Base-by-base conservation (phyloP, 345 rosid genomes). In the Nasturtium officinale region DNA sequence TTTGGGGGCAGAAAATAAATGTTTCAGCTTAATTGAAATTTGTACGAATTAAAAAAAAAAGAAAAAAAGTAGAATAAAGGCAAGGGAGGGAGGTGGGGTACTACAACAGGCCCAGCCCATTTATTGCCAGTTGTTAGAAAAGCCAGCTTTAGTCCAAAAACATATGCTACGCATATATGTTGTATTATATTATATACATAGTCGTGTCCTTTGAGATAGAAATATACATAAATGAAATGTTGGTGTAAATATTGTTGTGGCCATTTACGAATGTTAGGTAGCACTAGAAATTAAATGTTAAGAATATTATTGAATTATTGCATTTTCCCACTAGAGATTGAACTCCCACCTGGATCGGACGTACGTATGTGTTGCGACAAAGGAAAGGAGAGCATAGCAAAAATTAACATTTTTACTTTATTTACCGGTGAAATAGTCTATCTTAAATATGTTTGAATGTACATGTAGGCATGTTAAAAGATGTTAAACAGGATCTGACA, bases 81-180 rank as follows among this genome's bases (percentile, higher is more conserved):
- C n/a, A 21, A 29, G 30, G 16, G 47, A 32, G 25, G 25, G 25
- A 1, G 25, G 54, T 45, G 46, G 61, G 46, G n/a, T 54, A n/a
- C 58, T 69, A 45, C 30, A 20, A 35, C 6, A 67, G 74, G 75
- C 75, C 74, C 71, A 53, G 59, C 75, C 79, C 75, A 76, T 61
- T 76, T 76, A 76, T 60, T 66, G 46, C 45, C 17, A 26, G 61
- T 67, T 17, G 67, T 54, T 63, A 43, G 40, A 57, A 37, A 23
- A 51, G 64, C 59, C 66, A 38, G 58, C 78, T 65, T 47, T 35
- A 13, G 18, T 72, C 45, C 56, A 16, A 43, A 53, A 15, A 67
- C 6, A 29, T 23, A 59, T 59, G n/a, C n/a, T n/a, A 37, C 3
- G 10, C 40, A 35, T 9, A 35, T 20, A 35, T 35, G 26, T 35